Evolutionary conservation across 2,329 filamentous ascomycete species (phyloP).

Genomic region (Exophiala phaeomuriformis): DNA sequence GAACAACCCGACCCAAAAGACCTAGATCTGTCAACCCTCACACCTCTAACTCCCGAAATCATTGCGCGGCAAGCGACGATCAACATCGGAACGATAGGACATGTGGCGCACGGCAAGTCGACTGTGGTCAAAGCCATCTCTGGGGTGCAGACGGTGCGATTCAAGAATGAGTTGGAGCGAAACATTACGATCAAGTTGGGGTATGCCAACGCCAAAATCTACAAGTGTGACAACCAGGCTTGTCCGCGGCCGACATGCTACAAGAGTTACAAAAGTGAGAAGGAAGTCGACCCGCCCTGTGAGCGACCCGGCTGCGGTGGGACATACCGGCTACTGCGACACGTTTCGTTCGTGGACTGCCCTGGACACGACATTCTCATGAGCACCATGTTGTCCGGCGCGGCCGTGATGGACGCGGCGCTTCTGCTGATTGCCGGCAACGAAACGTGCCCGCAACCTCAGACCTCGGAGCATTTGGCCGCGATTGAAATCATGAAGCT

Average conservation of each 20-base stretch:
- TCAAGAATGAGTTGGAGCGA: slow-evolving; percentile 98
- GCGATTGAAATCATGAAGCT: slow-evolving; percentile 99
- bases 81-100: slow-evolving; percentile 97
- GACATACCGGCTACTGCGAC: slow-evolving; percentile 78
- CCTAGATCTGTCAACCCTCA: slow-evolving; percentile 72
- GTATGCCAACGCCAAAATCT: slow-evolving; percentile 99
- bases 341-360: slow-evolving; percentile 98
- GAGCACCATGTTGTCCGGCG: slow-evolving; percentile 99
- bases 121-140: slow-evolving; percentile 99
- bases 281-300: slow-evolving; percentile 93
- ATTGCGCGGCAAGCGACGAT: slow-evolving; percentile 97
- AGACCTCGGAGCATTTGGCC: slow-evolving; percentile 96
- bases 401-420: slow-evolving; percentile 98
- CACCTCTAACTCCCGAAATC: slow-evolving; percentile 87
- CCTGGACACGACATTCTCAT: slow-evolving; percentile 99
- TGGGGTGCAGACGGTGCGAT: slow-evolving; percentile 95
- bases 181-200: slow-evolving; percentile 99
- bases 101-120: slow-evolving; percentile 97
- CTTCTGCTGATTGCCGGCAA: slow-evolving; percentile 95
- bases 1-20: slow-evolving; percentile 89
- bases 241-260: slow-evolving; percentile 95
- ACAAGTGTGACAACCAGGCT: slow-evolving; percentile 88
- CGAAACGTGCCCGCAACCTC: slow-evolving; percentile 95
- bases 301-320: slow-evolving; percentile 87
- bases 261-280: slow-evolving; percentile 96